phyloP scores from a whole-genome alignment of 495 filamentous ascomycete species.

The Evernia prunastri region DNA sequence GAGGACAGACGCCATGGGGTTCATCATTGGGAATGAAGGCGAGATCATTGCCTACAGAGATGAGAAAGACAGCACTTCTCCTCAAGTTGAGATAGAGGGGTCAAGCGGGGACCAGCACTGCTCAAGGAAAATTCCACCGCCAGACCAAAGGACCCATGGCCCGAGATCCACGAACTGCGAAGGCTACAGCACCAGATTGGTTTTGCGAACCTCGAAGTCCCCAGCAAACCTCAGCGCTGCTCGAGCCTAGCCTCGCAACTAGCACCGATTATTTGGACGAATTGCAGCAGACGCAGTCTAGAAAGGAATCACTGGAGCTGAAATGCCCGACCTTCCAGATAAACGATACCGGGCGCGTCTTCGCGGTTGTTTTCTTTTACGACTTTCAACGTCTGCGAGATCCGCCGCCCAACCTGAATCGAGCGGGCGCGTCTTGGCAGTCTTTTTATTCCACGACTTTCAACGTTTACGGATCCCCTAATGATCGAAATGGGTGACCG shows the following conservation, averaged over 20 bases:
- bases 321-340: not conserved
- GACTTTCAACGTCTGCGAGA: too few relatives aligned
- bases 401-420: too few relatives aligned
- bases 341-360: too few relatives aligned
- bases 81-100: not conserved
- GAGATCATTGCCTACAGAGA: not conserved
- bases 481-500: too few relatives aligned
- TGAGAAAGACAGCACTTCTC: not conserved
- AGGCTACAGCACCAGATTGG: not conserved
- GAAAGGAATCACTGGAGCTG: not conserved
- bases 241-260: not conserved
- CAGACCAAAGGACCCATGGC: not conserved
- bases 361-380: too few relatives aligned
- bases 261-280: not conserved
- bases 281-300: not conserved
- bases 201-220: not conserved
- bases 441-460: too few relatives aligned
- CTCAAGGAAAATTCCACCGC: not conserved
- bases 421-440: too few relatives aligned
- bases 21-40: constrained; percentile 2
- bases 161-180: not conserved
- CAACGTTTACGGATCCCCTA: too few relatives aligned
- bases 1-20: not conserved
- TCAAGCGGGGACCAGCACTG: not conserved
- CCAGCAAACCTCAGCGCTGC: not conserved